phyloP scores from a whole-genome alignment of 139 green algal species.

The Ulvella scutata region DNA sequence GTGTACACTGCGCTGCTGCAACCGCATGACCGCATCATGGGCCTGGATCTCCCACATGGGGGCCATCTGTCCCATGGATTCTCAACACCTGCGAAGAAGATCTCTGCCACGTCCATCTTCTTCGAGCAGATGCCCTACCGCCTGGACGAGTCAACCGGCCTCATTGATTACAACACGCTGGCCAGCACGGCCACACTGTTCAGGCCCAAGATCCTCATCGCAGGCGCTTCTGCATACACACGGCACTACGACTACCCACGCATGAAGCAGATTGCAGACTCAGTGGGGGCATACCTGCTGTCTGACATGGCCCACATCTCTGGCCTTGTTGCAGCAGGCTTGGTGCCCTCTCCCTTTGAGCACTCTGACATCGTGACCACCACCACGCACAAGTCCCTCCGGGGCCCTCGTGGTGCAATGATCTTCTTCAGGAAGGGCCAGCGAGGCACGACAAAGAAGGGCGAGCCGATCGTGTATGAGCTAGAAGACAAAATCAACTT shows the following conservation, averaged over 20 bases:
- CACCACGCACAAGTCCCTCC: slow-evolving; percentile 95
- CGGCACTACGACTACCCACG: slow-evolving; percentile 86
- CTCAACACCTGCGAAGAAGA: slow-evolving; percentile 96
- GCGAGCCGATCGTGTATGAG: slow-evolving; percentile 68
- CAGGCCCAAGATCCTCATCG: slow-evolving; percentile 83
- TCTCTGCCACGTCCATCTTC: slow-evolving; percentile 91
- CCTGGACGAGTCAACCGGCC: slow-evolving; percentile 81
- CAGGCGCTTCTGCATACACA: slow-evolving; percentile 83
- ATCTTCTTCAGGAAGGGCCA: slow-evolving; percentile 78
- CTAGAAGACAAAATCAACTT: slow-evolving; percentile 97
- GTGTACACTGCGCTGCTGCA: slow-evolving; percentile 96
- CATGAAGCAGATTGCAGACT: slow-evolving; percentile 75
- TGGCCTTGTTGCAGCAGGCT: slow-evolving; percentile 59
- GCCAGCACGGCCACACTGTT: slow-evolving; percentile 50
- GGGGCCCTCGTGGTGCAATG: slow-evolving; percentile 61
- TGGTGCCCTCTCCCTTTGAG: slow-evolving; percentile 82
- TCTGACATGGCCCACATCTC: slow-evolving; percentile 98
- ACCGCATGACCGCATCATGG: slow-evolving; percentile 98
- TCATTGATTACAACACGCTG: slow-evolving; percentile 91
- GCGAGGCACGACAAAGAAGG: slow-evolving; percentile 60
- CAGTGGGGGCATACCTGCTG: slow-evolving; percentile 49
- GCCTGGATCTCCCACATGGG: slow-evolving; percentile 91
- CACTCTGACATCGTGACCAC: slow-evolving; percentile 94
- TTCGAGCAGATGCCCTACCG: slow-evolving; percentile 96
- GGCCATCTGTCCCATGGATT: slow-evolving; percentile 94